Evolutionary conservation across 2,329 filamentous ascomycete genomes (phyloP).

Genomic region (Metarhizium humberi): DNA sequence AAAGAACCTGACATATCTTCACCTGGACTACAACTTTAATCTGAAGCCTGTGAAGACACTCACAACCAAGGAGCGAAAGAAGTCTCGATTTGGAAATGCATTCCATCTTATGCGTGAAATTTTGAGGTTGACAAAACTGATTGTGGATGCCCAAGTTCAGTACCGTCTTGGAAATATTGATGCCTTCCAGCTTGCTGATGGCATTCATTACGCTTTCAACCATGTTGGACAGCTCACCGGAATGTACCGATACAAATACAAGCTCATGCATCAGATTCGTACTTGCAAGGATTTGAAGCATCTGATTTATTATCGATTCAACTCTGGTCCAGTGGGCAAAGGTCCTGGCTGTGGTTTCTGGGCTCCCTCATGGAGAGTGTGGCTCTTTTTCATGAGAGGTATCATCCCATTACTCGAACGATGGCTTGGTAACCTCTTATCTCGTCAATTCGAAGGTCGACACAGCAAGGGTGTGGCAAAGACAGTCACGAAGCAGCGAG

Average conservation of each 20-base stretch:
- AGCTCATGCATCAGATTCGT: conserved; percentile 98
- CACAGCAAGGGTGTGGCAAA: conserved; percentile 99
- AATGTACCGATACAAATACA: conserved; percentile 99
- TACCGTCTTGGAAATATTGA: conserved; percentile 97
- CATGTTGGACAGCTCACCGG: conserved; percentile 96
- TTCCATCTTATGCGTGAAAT: conserved; percentile 99
- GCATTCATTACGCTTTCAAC: conserved; percentile 98
- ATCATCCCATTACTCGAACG: conserved; percentile 94
- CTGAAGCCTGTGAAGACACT: conserved; percentile 97
- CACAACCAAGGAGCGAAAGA: conserved; percentile 98
- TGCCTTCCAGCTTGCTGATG: conserved; percentile 95
- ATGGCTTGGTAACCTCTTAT: conserved; percentile 94
- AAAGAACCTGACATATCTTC: conserved; percentile 96
- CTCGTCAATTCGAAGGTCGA: conserved; percentile 93
- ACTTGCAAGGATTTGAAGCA: conserved; percentile 99
- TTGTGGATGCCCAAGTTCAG: conserved; percentile 96
- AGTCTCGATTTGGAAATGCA: conserved; percentile 96
- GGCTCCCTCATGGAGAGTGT: conserved; percentile 97
- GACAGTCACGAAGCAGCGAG: conserved; percentile 97
- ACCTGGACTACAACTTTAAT: conserved; percentile 99
- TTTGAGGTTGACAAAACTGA: conserved; percentile 86
- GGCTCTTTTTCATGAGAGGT: conserved; percentile 98
- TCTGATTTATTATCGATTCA: conserved; percentile 98
- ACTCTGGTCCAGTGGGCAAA: conserved; percentile 92
- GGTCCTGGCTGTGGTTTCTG: conserved; percentile 98